These are phyloP conservation scores for Erythrophleum ivorense DNA, from an alignment of 331 rosid species.

Conservation along the genomic window DNA sequence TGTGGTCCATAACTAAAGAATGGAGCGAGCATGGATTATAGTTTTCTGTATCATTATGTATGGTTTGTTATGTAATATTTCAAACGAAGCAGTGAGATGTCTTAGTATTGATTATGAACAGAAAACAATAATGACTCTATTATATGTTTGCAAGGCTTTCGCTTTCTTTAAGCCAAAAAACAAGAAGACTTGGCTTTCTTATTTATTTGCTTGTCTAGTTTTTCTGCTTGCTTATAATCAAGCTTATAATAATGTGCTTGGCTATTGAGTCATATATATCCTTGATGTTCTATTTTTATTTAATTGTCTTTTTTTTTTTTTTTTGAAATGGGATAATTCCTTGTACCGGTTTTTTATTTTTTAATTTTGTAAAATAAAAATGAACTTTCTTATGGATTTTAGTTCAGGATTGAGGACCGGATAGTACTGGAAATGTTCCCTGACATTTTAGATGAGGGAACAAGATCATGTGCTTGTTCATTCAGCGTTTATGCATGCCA, in stretches of 20 bases:
- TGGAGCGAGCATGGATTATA: slow-evolving; percentile 49
- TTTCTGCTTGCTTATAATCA: slow-evolving; percentile 41
- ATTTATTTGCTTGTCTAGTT: slow-evolving; percentile 41
- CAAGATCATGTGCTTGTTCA: slow-evolving; percentile 64
- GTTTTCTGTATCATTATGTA: slow-evolving; percentile 52
- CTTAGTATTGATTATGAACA: slow-evolving; percentile 42
- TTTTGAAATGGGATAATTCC: slow-evolving; percentile 10
- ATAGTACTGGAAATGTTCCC: slow-evolving; percentile 45
- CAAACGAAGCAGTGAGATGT: slow-evolving; percentile 48
- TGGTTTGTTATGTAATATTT: slow-evolving; percentile 49
- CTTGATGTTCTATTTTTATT: slow-evolving; percentile 17
- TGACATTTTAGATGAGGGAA: slow-evolving; percentile 42
- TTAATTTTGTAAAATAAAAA: slow-evolving; percentile 1
- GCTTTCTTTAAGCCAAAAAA: background rate
- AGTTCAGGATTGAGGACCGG: background rate
- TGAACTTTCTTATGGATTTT: background rate
- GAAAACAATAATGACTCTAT: slow-evolving; percentile 44
- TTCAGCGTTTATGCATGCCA: slow-evolving; percentile 42
- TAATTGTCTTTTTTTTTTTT: background rate
- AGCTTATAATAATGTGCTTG: slow-evolving; percentile 38
- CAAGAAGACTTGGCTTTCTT: slow-evolving; percentile 16
- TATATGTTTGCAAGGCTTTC: slow-evolving; percentile 46
- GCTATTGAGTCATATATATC: slow-evolving; percentile 34
- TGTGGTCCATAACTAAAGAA: slow-evolving; percentile 33
- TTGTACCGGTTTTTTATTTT: slow-evolving; percentile 10